Evolutionary conservation across 2,329 filamentous ascomycete genomes (phyloP), one percentile per base, ranked within the genome.

Genomic region (Aspergillus pseudonomiae): DNA sequence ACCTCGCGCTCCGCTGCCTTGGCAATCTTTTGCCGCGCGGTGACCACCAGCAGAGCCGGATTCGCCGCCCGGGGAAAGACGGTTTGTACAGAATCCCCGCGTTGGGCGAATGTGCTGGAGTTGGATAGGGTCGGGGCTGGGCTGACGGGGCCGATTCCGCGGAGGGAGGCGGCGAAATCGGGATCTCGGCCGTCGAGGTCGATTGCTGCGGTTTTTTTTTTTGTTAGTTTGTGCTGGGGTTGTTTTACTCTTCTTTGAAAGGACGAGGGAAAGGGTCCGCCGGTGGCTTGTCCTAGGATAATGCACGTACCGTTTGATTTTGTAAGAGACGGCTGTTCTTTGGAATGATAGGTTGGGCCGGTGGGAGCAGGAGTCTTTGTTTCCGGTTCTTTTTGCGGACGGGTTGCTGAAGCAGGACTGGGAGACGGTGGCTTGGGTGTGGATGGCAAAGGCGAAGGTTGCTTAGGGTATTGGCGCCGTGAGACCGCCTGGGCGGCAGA

Each of bases 141-240:
- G 60, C 82, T 83, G 9, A 88, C 86, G 60, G 85, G 83, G 62
- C 86, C 87, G 63, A 89, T 79, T 53, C 78, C 80, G 70, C 89
- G 91, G 66, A 98, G 91, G 67, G 93, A 96, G 74, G 88, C 89
- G 83, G 94, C 91, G 86, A 84, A 94, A 72, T 85, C 81, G 1
- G 86, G 86, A 72, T 89, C 87, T 63, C 82, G 83, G 61, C 82
- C 86, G 71, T 89, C 87, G 70, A 86, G 81, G 68, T 88, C 84
- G 65, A 89, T 84, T 57, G 83, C 85, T 85, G 60, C 53, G 1
- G 10, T 28, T 55, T 39, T 45, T 55, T 39, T 45, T 30, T 55
- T 24, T 11, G 63, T 62, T 62, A 62, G 54, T 46, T 36, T 28
- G 36, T 19, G 16, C 11, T 14, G 30, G 16, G 36, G 24, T 55